phyloP scores from a whole-genome alignment of 768 basidiomycete genomes.

The Leccinum ochraceum region DNA sequence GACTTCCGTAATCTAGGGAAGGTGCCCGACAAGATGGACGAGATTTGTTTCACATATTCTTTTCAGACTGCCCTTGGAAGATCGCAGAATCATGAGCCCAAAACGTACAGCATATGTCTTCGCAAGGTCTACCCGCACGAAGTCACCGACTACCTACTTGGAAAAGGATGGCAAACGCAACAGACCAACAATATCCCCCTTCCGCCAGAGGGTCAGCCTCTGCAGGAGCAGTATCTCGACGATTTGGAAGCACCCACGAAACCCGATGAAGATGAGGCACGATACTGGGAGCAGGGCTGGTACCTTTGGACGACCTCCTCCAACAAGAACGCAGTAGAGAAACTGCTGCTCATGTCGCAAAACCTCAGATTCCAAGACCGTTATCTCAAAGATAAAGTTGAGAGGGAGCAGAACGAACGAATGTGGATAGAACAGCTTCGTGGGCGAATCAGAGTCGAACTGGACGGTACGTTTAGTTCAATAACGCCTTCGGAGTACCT shows the following conservation, averaged over 20 bases:
- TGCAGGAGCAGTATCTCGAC: conserved; percentile 21
- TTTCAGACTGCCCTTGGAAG: conserved; percentile 58
- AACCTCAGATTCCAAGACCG: conserved; percentile 51
- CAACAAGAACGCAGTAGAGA: conserved; percentile 53
- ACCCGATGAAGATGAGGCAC: conserved; percentile 38
- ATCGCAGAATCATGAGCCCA: conserved; percentile 49
- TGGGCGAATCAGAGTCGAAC: conserved; percentile 24
- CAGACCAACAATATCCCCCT: conserved; percentile 60
- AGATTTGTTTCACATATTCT: conserved; percentile 65
- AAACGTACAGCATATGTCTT: conserved; percentile 60
- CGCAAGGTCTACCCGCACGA: conserved; percentile 70
- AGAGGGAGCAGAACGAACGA: conserved; percentile 53
- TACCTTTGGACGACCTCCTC: conserved; percentile 70
- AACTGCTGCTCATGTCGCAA: conserved; percentile 57
- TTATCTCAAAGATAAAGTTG: conserved; percentile 32
- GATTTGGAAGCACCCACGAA: conserved; percentile 17
- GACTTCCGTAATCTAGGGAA: conserved; percentile 38
- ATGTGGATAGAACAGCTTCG: conserved; percentile 33
- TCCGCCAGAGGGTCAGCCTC: conserved; percentile 64
- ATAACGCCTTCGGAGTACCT: conserved; percentile 23
- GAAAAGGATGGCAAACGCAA: conserved; percentile 38
- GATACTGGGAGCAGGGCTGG: conserved; percentile 74
- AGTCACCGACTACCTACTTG: conserved; percentile 50
- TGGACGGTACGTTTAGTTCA: conserved; percentile 33
- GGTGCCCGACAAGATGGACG: conserved; percentile 60